Base-by-base conservation (phyloP, 257 asterid genomes). In the Scutellaria baicalensis region DNA sequence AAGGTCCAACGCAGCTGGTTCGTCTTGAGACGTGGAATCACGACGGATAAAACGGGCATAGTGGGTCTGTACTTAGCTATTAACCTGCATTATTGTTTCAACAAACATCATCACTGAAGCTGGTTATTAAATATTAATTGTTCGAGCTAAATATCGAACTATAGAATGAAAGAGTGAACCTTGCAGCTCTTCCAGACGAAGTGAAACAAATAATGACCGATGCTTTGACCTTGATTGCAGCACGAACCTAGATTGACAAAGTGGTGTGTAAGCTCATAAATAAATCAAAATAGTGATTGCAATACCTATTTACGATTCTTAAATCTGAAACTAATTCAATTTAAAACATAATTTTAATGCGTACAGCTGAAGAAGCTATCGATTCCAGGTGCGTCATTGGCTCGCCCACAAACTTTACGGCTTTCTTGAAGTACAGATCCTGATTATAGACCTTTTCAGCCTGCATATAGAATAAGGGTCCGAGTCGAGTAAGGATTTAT, bases 1-100 rank as follows among this genome's bases (percentile, higher is more conserved):
- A 93, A 86, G 66, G 89, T 90, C 98, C 98, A 88, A 23, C 76
- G 83, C 35, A 90, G 80, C 78, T 93, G 96, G 81, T 93, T 85
- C 49, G 97, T 88, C 83, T 81, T 90, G 6, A 93, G 81, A 31
- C 90, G 95, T 35, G 98, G 98, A 70, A 90, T 87, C 75, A 93
- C 96, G 36, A 93, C 97, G 17, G 98, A 93, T 65, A 93, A 36
- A 14, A 93, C 96, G 0, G 98, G 97, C 95, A 93, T 90, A 13
- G 95, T 90, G 23, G 98, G 98, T 71, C 98, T 81, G 73, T 93
- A 93, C 75, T 93, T 93, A 17, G 98, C 97, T 70, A 93, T 93
- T 69, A 93, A 80, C 73, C 98, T 93, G 88, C 77, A 75, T 16
- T 57, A 35, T 66, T 35, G 31, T 23, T 66, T 56, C 5, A 16